Conservation (phyloP, 73 alveolate genomes). For the Blepharisma stoltei region DNA sequence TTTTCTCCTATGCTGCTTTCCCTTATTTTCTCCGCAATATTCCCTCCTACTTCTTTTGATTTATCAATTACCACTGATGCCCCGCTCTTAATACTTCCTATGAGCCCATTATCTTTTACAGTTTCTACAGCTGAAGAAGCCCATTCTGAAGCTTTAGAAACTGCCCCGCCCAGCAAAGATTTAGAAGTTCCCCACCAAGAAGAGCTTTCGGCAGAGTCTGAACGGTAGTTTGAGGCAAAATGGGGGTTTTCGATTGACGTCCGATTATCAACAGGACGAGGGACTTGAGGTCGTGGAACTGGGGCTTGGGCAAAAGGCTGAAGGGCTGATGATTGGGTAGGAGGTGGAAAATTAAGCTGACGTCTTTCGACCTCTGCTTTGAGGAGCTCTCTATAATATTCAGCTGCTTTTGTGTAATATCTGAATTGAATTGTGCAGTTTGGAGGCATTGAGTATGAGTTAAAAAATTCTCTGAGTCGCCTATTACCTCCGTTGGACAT, state of each 20-base stretch:
- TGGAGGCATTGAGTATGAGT: constrained; percentile 30
- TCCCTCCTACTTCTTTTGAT: constrained; percentile 5
- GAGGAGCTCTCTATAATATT: constrained; percentile 64
- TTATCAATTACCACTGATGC: neutral
- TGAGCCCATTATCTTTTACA: neutral
- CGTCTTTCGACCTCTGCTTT: constrained; percentile 23
- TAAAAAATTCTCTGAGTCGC: constrained; percentile 75
- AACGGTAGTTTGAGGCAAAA: neutral
- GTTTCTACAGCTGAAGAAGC: neutral
- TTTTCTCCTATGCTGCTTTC: constrained; percentile 13
- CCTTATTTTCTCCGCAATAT: constrained; percentile 12
- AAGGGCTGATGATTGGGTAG: neutral
- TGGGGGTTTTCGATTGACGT: neutral
- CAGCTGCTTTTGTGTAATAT: constrained; percentile 75
- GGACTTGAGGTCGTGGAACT: neutral
- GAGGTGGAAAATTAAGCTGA: neutral
- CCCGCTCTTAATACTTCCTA: neutral
- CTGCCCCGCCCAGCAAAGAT: neutral
- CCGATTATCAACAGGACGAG: too few relatives aligned
- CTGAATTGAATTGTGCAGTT: constrained; percentile 26
- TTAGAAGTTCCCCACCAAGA: constrained; percentile 14
- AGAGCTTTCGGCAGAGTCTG: constrained; percentile 1
- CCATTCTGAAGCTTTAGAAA: constrained; percentile 1
- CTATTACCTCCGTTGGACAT: constrained; percentile 93
- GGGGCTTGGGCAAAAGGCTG: neutral